phyloP scores from a whole-genome alignment of 495 filamentous ascomycete species.

The Neurospora sp. region DNA sequence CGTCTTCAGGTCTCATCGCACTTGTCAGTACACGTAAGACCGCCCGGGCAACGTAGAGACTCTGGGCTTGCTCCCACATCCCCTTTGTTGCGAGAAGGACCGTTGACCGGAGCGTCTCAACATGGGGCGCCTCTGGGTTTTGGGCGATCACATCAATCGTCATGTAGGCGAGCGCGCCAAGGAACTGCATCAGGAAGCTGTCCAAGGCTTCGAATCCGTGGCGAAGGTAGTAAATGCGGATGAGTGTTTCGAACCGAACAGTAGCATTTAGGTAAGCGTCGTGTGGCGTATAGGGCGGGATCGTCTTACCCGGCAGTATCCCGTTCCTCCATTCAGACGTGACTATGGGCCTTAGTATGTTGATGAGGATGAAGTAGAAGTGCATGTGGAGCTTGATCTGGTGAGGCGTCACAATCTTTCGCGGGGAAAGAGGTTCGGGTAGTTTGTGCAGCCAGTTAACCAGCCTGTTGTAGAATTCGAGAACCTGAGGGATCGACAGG shows the following conservation, averaged over 20 bases:
- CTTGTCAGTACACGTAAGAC: conserved; percentile 13
- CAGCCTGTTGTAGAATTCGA: conserved; percentile 21
- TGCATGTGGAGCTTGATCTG: conserved; percentile 28
- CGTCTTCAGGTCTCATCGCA: conserved; percentile 15
- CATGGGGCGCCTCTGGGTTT: conserved; percentile 1
- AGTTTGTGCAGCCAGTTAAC: conserved; percentile 19
- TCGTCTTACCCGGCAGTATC: neutral
- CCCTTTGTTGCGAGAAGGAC: conserved; percentile 27
- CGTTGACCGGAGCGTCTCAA: conserved; percentile 23
- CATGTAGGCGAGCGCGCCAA: conserved; percentile 20
- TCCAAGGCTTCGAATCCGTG: conserved; percentile 29
- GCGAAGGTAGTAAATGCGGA: conserved; percentile 33
- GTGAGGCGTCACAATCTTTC: conserved; percentile 25
- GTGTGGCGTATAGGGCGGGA: conserved; percentile 6
- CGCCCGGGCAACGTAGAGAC: conserved; percentile 18
- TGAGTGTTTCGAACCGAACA: conserved; percentile 23
- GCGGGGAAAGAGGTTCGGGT: conserved; percentile 24
- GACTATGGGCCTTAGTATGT: conserved; percentile 14
- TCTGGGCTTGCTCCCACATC: conserved; percentile 24
- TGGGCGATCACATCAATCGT: conserved; percentile 17
- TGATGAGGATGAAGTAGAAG: conserved; percentile 16
- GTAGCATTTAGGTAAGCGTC: conserved; percentile 17
- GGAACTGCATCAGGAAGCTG: conserved; percentile 24
- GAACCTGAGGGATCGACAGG: conserved; percentile 10
- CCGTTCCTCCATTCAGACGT: conserved; percentile 11